Evolutionary conservation across 129 eudicot genomes (phyloP), one percentile per base, ranked within the genome.

Genomic region (Dittrichia graveolens): DNA sequence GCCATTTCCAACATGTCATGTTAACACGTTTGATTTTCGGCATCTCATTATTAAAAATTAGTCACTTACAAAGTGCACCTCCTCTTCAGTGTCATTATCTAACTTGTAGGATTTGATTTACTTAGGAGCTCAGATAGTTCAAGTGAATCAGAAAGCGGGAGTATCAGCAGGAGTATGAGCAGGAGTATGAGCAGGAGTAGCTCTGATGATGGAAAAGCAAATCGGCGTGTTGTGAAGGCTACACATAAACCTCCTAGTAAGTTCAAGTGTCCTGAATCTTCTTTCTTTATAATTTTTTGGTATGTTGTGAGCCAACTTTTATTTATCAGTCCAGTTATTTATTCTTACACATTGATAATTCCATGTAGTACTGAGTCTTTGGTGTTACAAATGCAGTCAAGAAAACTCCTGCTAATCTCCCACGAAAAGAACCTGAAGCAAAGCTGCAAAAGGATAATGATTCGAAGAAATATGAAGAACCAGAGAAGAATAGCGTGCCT

Each of bases 151-250:
- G 81, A 76, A 44, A 85, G 91, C 58, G 75, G 71, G 58, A 87
- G 88, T 56, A 75, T 85, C 69, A 69, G 84, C 76, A 87, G 86
- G 50, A 78, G 88, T 67, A 75, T n/a, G n/a, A 85, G 91, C 58
- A 75, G 71, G 58, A 87, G 88, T 56, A 75, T 85, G 66, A 69
- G 84, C 76, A 87, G 86, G 50, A 78, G 88, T 67, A 75, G 86
- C 72, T 90, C 96, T 78, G 98, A 86, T 74, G 89, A 86, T 61
- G 88, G 83, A 52, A 85, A 74, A 63, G 69, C 76, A 67, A 79
- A 58, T 7, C 78, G 63, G 42, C 82, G 73, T 39, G 73, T 49
- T 66, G 78, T 52, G 46, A 47, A 74, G 74, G 49, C 68, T 61
- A 65, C 74, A 59, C 61, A 40, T 13, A 83, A 62, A 46, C 78